These are phyloP conservation scores for Aureobasidium sp. DNA, from an alignment of 2,329 filamentous ascomycete genomes.

Conservation along the genomic window DNA sequence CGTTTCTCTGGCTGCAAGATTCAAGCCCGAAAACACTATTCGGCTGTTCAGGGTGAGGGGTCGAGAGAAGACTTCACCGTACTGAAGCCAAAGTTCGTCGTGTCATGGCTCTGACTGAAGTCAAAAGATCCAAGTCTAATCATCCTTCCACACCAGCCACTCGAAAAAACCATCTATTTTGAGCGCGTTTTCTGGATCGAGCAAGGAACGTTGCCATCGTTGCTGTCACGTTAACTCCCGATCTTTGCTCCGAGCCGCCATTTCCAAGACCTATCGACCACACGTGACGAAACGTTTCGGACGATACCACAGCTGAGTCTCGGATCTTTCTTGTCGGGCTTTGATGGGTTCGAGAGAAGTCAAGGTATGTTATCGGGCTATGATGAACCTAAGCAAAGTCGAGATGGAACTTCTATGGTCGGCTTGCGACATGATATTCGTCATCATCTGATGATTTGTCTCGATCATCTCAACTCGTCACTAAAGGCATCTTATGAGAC, in stretches of 20 bases:
- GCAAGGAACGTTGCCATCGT: background rate
- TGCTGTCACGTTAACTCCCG: background rate
- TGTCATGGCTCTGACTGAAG: constrained; percentile 3
- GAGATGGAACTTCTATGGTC: too few relatives aligned
- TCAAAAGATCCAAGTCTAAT: background rate
- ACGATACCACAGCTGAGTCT: too few relatives aligned
- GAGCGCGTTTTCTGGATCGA: background rate
- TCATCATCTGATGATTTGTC: too few relatives aligned
- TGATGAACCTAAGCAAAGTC: too few relatives aligned
- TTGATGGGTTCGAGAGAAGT: too few relatives aligned
- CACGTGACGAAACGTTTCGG: background rate
- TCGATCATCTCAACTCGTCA: too few relatives aligned
- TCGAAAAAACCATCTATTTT: background rate
- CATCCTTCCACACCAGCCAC: background rate
- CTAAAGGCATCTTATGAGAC: too few relatives aligned
- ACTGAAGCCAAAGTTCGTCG: background rate
- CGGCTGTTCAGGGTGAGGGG: background rate
- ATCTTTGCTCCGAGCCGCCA: background rate
- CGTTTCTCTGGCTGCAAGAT: background rate
- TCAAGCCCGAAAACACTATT: background rate
- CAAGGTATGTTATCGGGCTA: too few relatives aligned
- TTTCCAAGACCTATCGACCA: background rate
- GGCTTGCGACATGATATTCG: too few relatives aligned
- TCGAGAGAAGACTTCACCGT: background rate
- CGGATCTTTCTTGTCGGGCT: too few relatives aligned